A percentile compares a stretch with the other conserved stretches of the same genome.
phyloP scores from a whole-genome alignment of 1,284 basidiomycete genomes.

The Boletus subluridellus region DNA sequence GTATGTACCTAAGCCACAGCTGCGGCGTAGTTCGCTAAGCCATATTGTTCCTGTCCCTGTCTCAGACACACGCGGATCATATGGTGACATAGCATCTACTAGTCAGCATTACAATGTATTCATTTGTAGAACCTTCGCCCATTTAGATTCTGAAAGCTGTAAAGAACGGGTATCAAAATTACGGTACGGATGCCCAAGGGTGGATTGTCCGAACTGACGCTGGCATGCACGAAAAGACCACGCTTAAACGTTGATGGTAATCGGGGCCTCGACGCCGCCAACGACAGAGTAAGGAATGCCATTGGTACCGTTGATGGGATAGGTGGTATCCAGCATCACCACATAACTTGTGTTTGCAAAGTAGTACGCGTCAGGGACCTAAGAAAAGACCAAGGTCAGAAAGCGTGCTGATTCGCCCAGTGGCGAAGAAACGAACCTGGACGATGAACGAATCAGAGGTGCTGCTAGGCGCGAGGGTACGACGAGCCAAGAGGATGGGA shows the following conservation, averaged over 20 bases:
- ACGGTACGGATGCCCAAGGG: no score
- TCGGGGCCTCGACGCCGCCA: conserved; percentile 18
- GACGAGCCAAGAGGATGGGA: conserved; percentile 31
- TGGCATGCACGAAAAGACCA: neutral
- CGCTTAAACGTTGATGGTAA: conserved; percentile 21
- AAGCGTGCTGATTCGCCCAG: neutral
- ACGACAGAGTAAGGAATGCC: conserved; percentile 29
- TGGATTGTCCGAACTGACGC: neutral
- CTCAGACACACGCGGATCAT: neutral
- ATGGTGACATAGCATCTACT: neutral
- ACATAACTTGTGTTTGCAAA: conserved; percentile 23
- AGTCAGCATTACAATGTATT: neutral
- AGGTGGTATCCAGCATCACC: conserved; percentile 28
- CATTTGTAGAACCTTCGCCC: neutral
- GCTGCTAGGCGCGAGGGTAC: conserved; percentile 7
- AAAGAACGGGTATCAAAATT: neutral
- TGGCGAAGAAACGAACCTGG: conserved; percentile 7
- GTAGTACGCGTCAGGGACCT: conserved; percentile 32
- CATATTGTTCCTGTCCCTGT: neutral
- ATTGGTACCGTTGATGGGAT: conserved; percentile 21
- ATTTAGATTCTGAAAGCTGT: neutral
- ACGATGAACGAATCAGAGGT: conserved; percentile 21
- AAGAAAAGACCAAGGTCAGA: conserved; percentile 1
- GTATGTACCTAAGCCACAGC: neutral
- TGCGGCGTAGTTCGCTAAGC: neutral